A percentile compares a stretch with the other conserved stretches of the same genome.
Evolutionary conservation across 352 stramenopile genomes (phyloP).

Genomic region (Globisporangium canariense): DNA sequence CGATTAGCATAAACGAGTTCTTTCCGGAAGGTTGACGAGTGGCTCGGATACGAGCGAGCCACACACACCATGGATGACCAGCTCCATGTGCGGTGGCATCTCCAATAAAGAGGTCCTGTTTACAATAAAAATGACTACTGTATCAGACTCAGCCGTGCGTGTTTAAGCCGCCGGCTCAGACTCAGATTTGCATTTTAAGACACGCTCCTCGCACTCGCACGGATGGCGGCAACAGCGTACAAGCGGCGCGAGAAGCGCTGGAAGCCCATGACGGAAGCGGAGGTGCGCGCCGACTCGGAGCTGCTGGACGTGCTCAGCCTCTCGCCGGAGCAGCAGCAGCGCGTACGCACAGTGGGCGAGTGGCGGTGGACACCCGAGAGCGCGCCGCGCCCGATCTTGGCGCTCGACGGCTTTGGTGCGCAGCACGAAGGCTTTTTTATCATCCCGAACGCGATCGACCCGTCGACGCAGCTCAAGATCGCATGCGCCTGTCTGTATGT

Average conservation of each 20-base stretch:
- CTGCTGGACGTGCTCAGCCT: slow-evolving; percentile 44
- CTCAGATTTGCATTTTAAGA: background rate
- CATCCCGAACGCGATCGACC: slow-evolving; percentile 55
- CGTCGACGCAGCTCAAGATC: slow-evolving; percentile 45
- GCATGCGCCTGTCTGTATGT: slow-evolving; percentile 58
- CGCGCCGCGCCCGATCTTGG: slow-evolving; percentile 37
- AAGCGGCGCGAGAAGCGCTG: slow-evolving; percentile 78
- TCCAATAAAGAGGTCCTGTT: no score
- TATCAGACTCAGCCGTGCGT: background rate
- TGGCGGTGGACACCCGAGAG: slow-evolving; percentile 29
- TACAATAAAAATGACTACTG: background rate
- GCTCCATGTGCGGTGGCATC: background rate
- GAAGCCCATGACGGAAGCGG: slow-evolving; percentile 33
- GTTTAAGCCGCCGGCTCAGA: slow-evolving; percentile 5
- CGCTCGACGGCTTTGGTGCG: slow-evolving; percentile 41
- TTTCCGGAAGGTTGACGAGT: background rate
- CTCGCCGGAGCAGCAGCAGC: slow-evolving; percentile 23
- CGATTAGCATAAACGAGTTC: background rate
- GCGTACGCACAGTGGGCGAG: slow-evolving; percentile 31
- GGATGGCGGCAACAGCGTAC: slow-evolving; percentile 33
- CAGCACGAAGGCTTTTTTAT: slow-evolving; percentile 63
- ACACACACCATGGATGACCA: background rate
- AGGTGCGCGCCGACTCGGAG: slow-evolving; percentile 26
- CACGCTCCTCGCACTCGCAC: background rate
- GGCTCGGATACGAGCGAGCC: background rate